Evolutionary conservation across 352 stramenopile species (phyloP), one percentile per base, ranked within the genome.

Genomic region (Phytopythium mirpurense): DNA sequence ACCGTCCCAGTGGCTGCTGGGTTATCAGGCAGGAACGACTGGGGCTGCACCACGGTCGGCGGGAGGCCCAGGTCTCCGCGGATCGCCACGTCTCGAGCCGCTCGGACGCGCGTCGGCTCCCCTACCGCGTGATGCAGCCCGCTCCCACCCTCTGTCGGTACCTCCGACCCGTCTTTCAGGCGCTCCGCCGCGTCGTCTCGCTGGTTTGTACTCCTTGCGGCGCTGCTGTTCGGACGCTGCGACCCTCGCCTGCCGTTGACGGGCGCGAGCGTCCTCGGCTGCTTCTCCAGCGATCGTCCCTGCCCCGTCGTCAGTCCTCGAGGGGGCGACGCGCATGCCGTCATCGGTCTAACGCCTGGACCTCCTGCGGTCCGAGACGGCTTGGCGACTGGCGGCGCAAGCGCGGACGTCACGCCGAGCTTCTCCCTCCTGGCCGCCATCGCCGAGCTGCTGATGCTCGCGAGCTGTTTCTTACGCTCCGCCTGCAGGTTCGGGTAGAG

Each of bases 401-500:
- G 29, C 11, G 37, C 12, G 3, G 50, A 38, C 10, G 24, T 15
- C 3, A 23, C 14, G 34, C 19, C 41, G 4, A 63, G 54, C 53
- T 59, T 53, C 40, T 73, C 59, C 23, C 35, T 38, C 50, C 45
- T 42, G 7, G 46, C 50, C 29, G 60, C 46, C 45, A 72, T 26
- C 5, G 24, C 59, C 19, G 37, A 67, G 23, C 46, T 67, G 40
- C 59, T 65, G 9, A 62, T 51, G 31, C 56, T 48, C 9, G 59
- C 59, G 6, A 74, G 67, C 27, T 83, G 69, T 15, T 70, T 74
- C 32, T 74, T 59, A 26, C 67, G 51, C 57, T 89, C 78, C 1
- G 67, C 71, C 34, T 84, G 66, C 34, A 84, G 75, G 51, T 87
- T 78, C 6, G 78, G 78, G 34, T 87, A 89, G 26, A 87, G 67